Conservation (phyloP, 1,284 basidiomycete genomes). For the Trichosporon coremiiforme region DNA sequence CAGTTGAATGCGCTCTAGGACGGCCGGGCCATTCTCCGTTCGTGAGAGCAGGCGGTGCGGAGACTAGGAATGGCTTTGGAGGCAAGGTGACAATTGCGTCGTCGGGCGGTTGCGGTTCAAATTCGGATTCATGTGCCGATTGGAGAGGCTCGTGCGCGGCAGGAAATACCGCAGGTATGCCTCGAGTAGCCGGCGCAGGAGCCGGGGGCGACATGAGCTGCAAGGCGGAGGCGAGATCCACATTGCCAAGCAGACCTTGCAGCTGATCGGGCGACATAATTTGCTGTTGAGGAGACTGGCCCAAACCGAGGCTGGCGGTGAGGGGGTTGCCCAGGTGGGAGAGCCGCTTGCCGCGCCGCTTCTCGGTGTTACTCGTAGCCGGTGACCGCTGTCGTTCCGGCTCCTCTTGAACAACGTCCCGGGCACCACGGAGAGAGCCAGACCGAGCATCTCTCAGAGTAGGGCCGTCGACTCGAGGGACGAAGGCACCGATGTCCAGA, state of each 20-base stretch:
- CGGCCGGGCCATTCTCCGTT: constrained; percentile 30
- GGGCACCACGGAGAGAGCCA: not conserved
- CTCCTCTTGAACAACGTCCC: constrained; percentile 7
- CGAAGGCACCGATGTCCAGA: constrained; percentile 14
- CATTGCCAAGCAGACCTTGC: constrained; percentile 44
- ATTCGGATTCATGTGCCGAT: not conserved
- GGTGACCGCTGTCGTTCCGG: constrained; percentile 2
- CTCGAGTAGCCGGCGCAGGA: not conserved
- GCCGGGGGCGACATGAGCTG: constrained; percentile 34
- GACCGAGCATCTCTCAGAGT: not conserved
- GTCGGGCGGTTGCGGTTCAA: constrained; percentile 18
- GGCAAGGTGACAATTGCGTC: constrained; percentile 11
- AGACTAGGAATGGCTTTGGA: constrained; percentile 42
- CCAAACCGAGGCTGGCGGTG: constrained; percentile 44
- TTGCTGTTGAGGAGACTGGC: constrained; percentile 28
- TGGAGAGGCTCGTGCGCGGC: constrained; percentile 5
- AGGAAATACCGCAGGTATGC: not conserved
- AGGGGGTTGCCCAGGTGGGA: constrained; percentile 25
- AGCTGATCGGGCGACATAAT: constrained; percentile 47
- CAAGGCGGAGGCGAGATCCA: constrained; percentile 46
- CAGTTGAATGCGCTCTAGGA: not conserved
- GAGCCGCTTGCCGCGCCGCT: constrained; percentile 8
- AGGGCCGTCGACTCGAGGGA: not conserved
- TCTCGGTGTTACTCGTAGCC: constrained; percentile 12
- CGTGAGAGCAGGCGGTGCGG: constrained; percentile 46